Evolutionary conservation across 768 basidiomycete species (phyloP).

Genomic region (Mycena olivaceomarginata): DNA sequence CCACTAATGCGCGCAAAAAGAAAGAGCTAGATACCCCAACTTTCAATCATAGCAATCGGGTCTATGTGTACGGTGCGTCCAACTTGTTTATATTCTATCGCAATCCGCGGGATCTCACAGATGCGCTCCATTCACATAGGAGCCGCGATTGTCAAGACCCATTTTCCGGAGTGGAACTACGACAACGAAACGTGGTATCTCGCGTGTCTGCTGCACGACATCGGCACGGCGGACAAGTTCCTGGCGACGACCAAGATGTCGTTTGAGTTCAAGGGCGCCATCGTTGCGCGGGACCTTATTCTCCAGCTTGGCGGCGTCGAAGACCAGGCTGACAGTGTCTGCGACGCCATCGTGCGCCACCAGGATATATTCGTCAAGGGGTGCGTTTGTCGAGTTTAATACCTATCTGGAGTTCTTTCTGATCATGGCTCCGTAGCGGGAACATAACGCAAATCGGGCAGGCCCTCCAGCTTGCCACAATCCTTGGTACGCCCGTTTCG

Average conservation of each 20-base stretch:
- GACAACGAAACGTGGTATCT: conserved; percentile 38
- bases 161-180: conserved; percentile 31
- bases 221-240: not conserved
- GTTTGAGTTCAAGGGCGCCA: conserved; percentile 73
- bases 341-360: conserved; percentile 71
- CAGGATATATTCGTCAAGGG: conserved; percentile 69
- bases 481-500: conserved; percentile 60
- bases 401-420: too few species aligned
- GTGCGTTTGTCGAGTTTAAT: conserved; percentile 44
- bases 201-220: conserved; percentile 29
- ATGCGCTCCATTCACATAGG: not conserved
- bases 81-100: not conserved
- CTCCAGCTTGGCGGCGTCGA: conserved; percentile 59
- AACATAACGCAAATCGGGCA: conserved; percentile 45
- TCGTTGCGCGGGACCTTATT: conserved; percentile 70
- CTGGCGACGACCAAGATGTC: not conserved
- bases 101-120: not conserved
- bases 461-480: conserved; percentile 69
- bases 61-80: conserved; percentile 19
- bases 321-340: conserved; percentile 57
- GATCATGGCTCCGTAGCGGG: conserved; percentile 33
- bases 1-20: too few species aligned
- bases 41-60: conserved; percentile 29
- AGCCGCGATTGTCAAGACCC: conserved; percentile 21
- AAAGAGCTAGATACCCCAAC: conserved; percentile 20